These are phyloP conservation scores for Parastagonospora avenae DNA, from an alignment of 2,329 filamentous ascomycete genomes.

Conservation along the genomic window DNA sequence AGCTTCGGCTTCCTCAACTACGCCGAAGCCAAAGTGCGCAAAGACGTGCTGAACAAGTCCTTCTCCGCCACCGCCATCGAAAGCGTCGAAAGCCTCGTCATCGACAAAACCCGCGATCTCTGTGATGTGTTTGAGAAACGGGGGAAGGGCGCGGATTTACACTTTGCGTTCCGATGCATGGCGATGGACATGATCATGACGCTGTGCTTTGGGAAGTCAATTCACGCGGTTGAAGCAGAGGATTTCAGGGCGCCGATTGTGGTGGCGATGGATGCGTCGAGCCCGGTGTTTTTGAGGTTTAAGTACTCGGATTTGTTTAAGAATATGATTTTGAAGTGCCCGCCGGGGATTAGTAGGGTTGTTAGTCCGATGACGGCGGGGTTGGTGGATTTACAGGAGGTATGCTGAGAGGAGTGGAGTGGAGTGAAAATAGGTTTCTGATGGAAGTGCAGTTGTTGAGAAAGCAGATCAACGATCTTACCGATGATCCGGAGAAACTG, in stretches of 20 bases:
- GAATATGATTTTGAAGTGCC: slow-evolving; percentile 45
- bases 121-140: slow-evolving; percentile 36
- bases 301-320: slow-evolving; percentile 49
- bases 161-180: slow-evolving; percentile 34
- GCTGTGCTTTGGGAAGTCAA: slow-evolving; percentile 46
- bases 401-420: too few relatives aligned
- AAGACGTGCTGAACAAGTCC: slow-evolving; percentile 49
- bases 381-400: slow-evolving; percentile 46
- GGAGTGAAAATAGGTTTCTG: too few relatives aligned
- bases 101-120: slow-evolving; percentile 43
- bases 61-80: slow-evolving; percentile 50
- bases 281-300: slow-evolving; percentile 45
- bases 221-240: slow-evolving; percentile 46
- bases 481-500: slow-evolving; percentile 35
- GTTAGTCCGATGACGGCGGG: slow-evolving; percentile 45
- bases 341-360: slow-evolving; percentile 44
- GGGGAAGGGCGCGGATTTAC: slow-evolving; percentile 24
- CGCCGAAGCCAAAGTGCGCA: slow-evolving; percentile 47
- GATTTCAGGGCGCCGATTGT: slow-evolving; percentile 51
- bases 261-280: slow-evolving; percentile 47
- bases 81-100: slow-evolving; percentile 44
- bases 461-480: slow-evolving; percentile 39
- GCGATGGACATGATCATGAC: slow-evolving; percentile 26
- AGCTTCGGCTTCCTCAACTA: slow-evolving; percentile 51
- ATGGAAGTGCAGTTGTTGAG: slow-evolving; percentile 39